Base-by-base conservation (phyloP, 352 stramenopile genomes). In the Pythium graminicola region DNA sequence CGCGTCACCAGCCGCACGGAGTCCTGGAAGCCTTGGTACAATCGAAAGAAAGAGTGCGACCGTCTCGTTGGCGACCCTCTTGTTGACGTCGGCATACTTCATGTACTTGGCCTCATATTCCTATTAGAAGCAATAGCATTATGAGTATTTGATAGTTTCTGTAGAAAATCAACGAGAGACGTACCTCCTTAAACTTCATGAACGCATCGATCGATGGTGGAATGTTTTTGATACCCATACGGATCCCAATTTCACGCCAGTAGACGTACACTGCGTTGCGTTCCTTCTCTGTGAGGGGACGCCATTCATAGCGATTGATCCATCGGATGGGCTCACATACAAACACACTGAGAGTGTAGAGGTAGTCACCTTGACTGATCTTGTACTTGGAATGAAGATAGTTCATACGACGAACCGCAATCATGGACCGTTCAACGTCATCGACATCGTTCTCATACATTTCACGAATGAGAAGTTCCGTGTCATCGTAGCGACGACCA, bases 181-280 rank as follows among this genome's bases (percentile, higher is more conserved):
- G 36, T 17, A 42, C 36, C 36, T 57, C 50, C 27, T 57, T 50
- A 16, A 57, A 57, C 50, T 48, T 50, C 23, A 50, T 32, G 29
- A 57, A 50, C 2, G 32, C 50, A 7, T 57, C 50, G 9, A 48
- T 19, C 2, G 8, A 36, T 6, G 36, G 20, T 14, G 50, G 50
- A 27, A 57, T 57, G 27, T 57, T 50, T 22, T 57, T 57, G 19
- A 57, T 57, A 31, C 50, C 50, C 50, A 57, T 57, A 13, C 40
- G 39, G 20, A 57, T 50, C 14, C 50, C 50, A 27, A 57, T 50
- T 40, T 57, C 50, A 5, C 50, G 50, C 50, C 50, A 57, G 39
- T 44, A 57, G 10, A 57, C 50, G 16, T 50, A 57, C 27, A 43
- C 11, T 3, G 24, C 50, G 27, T 57, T 28, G 22, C 38, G 27